Base-by-base conservation (phyloP, 805 yeast genomes). In the Candida dajiaensis region DNA sequence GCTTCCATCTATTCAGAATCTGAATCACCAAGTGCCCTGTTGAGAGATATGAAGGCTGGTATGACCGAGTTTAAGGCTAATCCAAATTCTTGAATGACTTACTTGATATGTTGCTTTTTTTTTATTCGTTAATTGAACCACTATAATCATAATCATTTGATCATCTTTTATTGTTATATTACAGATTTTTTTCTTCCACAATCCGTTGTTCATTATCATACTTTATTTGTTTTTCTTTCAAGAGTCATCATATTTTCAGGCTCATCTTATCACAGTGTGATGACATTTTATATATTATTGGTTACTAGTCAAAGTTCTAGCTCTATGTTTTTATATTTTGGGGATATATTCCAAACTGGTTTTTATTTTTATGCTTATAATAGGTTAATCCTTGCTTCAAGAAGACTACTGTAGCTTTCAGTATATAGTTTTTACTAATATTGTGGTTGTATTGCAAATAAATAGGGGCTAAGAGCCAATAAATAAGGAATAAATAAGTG, bases 11-110 rank as follows among this genome's bases (percentile, higher is more conserved):
- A 19, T 36, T 20, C 39, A 7, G 39, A 36, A 38, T 20, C 28
- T 38, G 26, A 38, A 38, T 21, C 46, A 23, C 47, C 52, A 6
- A 39, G 44, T 16, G 40, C 37, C 16, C 31, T 41, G 9, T 12
- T 43, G 40, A 50, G 43, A 25, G 50, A 44, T 38, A 53, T 52
- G 54, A 45, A 52, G 22, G 40, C 54, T 39, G 57, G 54, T n/a
- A 40, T 51, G 50, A 40, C 45, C 36, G 56, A 51, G 23, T 54
- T 54, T 33, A 45, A 43, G 28, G 48, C 47, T 28, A 43, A 44
- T 21, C 43, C 49, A 12, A 35, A 23, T 3, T 28, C 28, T 25
- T 25, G 12, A 25, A 25, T 25, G 10, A 25, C 28, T 11, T 25
- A 22, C 8, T 22, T 25, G 12, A 25, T 28, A 3, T 28, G 3